Conservation (phyloP, 2,329 filamentous ascomycete genomes). For the Ophiognomonia clavigignenti-juglandacearum region DNA sequence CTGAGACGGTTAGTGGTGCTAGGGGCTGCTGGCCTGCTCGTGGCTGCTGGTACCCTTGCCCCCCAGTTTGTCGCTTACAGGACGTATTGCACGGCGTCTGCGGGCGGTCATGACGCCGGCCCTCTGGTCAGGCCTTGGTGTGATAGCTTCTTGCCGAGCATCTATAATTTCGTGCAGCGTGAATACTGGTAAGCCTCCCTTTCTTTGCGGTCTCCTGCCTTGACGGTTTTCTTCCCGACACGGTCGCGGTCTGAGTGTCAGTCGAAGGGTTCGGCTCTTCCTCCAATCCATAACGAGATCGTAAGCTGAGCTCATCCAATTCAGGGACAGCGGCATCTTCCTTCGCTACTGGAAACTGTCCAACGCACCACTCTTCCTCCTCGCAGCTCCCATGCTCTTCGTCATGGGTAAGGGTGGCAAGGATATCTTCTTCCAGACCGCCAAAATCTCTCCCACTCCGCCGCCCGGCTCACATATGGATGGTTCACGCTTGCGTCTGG, state of each 20-base stretch:
- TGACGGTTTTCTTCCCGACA: background rate
- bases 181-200: constrained; percentile 72
- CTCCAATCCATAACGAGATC: too few relatives aligned
- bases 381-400: constrained; percentile 72
- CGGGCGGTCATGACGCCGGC: constrained; percentile 18
- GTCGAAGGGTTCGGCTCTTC: too few relatives aligned
- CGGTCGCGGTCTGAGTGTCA: background rate
- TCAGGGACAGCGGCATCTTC: constrained; percentile 82
- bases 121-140: constrained; percentile 68
- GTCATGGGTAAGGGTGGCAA: constrained; percentile 60
- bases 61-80: constrained; percentile 75
- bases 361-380: constrained; percentile 81
- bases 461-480: background rate
- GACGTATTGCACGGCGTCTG: constrained; percentile 55
- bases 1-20: constrained; percentile 53
- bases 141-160: constrained; percentile 65
- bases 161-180: constrained; percentile 85
- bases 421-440: constrained; percentile 27
- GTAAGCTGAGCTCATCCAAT: background rate
- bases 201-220: background rate
- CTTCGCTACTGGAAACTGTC: constrained; percentile 84
- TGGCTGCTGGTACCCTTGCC: constrained; percentile 61
- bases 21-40: constrained; percentile 60
- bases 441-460: background rate
- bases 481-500: constrained; percentile 16